Base-by-base conservation (phyloP, 139 green algal species). In the Penium margaritaceum region DNA sequence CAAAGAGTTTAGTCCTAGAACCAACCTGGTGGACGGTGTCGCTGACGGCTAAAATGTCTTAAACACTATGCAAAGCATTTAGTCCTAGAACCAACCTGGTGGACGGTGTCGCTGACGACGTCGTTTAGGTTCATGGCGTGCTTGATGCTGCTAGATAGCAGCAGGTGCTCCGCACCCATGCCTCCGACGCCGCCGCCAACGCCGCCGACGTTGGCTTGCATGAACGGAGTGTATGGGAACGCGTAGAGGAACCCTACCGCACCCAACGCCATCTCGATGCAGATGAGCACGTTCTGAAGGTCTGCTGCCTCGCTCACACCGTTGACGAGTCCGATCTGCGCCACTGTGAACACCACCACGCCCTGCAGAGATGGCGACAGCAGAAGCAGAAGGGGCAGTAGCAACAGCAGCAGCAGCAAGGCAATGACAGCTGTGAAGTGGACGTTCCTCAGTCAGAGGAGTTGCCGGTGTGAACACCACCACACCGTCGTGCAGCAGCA, bases 211-310 rank as follows among this genome's bases (percentile, higher is more conserved):
- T 72, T 53, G 15, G 78, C 34, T 21, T 76, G 29, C 37, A 54
- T 80, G 79, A 91, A 97, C 67, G 95, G 87, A 0, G 60, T 85
- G 75, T 87, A 87, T 0, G 93, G 93, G 81, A 98, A 98, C 15
- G 93, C 93, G 55, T 84, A 90, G 14, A 90, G 65, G 85, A 96
- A 91, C 63, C 81, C 81, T 36, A 91, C 77, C 9, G 88, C 80
- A 3, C 90, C 91, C 2, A 92, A 72, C 33, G 91, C 75, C 93
- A 98, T 98, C 84, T 98, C 93, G n/a, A 92, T n/a, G 76, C 91
- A 96, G 62, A 98, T 90, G 54, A 98, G 75, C 54, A 91, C 92
- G 79, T 96, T 92, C 73, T 97, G 90, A 43, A 98, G 63, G 35
- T 89, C 89, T 6, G 84, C 87, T 12, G 82, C 85, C 32, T 94